phyloP scores from a whole-genome alignment of 257 asterid species.

The Henckelia pumila region DNA sequence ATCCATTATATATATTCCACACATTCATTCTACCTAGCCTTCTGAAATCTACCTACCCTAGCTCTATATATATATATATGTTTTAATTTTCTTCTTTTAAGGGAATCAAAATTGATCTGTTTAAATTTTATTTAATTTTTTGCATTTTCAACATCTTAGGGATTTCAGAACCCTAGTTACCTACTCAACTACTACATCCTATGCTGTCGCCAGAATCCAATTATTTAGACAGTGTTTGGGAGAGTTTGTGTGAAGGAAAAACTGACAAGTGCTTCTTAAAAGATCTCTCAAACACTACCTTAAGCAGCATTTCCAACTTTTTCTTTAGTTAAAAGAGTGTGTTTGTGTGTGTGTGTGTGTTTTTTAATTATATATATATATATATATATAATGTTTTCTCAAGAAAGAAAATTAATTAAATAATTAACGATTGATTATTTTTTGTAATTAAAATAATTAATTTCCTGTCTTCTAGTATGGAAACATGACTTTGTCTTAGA shows the following conservation, averaged over 20 bases:
- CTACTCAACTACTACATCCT: not conserved
- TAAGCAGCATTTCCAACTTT: not conserved
- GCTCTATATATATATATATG: too few relatives aligned
- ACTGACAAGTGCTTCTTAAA: too few relatives aligned
- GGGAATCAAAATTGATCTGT: slow-evolving; percentile 45
- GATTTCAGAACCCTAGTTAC: slow-evolving; percentile 32
- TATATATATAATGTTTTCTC: too few relatives aligned
- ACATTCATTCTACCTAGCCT: slow-evolving; percentile 12
- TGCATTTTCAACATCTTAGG: slow-evolving; percentile 11
- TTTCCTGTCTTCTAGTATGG: slow-evolving; percentile 52
- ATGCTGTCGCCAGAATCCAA: slow-evolving; percentile 46
- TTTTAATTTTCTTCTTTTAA: slow-evolving; percentile 51
- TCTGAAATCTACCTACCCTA: slow-evolving; percentile 68
- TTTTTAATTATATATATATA: too few relatives aligned
- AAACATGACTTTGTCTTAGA: slow-evolving; percentile 36
- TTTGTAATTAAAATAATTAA: too few relatives aligned
- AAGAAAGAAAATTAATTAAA: not conserved
- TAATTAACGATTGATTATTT: slow-evolving; percentile 4
- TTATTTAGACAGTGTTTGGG: too few relatives aligned
- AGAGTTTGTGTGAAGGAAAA: too few relatives aligned
- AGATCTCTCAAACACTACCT: too few relatives aligned
- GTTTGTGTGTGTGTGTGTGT: not conserved
- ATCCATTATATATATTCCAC: not conserved
- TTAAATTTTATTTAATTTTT: not conserved
- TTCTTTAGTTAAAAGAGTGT: slow-evolving; percentile 3